Conservation (phyloP, 1,139 yeast genomes). For the Nakaseomyces kungkrabaensis region DNA sequence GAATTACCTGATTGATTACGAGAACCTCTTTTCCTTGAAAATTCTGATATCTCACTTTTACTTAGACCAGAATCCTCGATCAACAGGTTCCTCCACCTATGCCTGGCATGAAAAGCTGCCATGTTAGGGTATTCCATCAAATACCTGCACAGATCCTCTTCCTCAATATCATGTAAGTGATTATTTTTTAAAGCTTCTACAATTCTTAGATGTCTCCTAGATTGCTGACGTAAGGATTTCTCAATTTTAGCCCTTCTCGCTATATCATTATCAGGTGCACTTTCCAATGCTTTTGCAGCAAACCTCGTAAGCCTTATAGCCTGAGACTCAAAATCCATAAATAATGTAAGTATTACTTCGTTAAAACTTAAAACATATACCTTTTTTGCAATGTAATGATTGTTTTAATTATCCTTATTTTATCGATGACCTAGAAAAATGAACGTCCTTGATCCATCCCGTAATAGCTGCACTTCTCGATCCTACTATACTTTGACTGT, state of each 20-base stretch:
- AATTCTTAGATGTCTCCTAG: not conserved
- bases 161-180: not conserved
- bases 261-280: not conserved
- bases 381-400: too few species aligned
- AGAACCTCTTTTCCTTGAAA: not conserved
- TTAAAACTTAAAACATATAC: too few species aligned
- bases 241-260: constrained; percentile 5
- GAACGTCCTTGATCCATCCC: too few species aligned
- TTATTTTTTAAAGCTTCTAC: constrained; percentile 3
- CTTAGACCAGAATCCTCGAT: not conserved
- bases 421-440: too few species aligned
- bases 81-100: not conserved
- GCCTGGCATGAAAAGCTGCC: not conserved
- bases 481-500: too few species aligned
- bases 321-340: constrained; percentile 8
- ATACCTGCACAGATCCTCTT: not conserved
- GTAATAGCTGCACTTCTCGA: too few species aligned
- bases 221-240: constrained; percentile 1
- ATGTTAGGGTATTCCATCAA: not conserved
- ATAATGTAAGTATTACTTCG: not conserved
- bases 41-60: not conserved
- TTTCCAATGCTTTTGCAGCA: constrained; percentile 6
- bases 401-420: too few species aligned
- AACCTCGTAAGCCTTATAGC: constrained; percentile 10
- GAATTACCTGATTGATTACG: not conserved